These are phyloP conservation scores for Trametes hirsuta DNA, from an alignment of 1,284 basidiomycete genomes.

Conservation along the genomic window DNA sequence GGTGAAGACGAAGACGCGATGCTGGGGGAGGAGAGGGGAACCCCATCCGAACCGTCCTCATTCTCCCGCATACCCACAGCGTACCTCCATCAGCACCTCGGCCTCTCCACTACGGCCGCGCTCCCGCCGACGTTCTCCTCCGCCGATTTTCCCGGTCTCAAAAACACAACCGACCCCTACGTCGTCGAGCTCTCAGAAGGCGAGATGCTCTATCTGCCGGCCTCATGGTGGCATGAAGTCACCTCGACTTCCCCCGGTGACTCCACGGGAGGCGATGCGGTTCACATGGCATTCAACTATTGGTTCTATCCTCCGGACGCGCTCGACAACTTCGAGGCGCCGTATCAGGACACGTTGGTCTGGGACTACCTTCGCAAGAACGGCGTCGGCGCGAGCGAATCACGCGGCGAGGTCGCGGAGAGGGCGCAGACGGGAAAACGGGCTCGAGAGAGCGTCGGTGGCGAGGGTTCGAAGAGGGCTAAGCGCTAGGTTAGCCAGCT, in stretches of 20 bases:
- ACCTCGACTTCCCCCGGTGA: constrained; percentile 32
- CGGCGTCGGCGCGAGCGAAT: not conserved
- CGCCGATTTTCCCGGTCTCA: constrained; percentile 27
- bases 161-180: constrained; percentile 32
- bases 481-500: constrained; percentile 6
- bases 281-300: constrained; percentile 42
- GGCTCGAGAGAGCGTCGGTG: constrained; percentile 6
- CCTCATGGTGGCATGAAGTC: constrained; percentile 41
- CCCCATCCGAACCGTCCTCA: constrained; percentile 31
- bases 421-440: constrained; percentile 13
- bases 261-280: constrained; percentile 5
- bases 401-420: constrained; percentile 4
- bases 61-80: constrained; percentile 39
- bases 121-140: constrained; percentile 19
- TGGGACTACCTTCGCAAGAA: constrained; percentile 33
- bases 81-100: constrained; percentile 33
- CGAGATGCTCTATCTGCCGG: constrained; percentile 39
- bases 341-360: constrained; percentile 34
- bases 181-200: constrained; percentile 37
- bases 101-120: constrained; percentile 34
- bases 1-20: constrained; percentile 2
- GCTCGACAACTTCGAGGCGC: constrained; percentile 32
- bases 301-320: constrained; percentile 40
- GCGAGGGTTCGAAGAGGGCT: constrained; percentile 13
- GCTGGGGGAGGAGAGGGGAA: not conserved